Conservation (phyloP, 2,329 filamentous ascomycete genomes). For the Decorospora gaudefroyi region DNA sequence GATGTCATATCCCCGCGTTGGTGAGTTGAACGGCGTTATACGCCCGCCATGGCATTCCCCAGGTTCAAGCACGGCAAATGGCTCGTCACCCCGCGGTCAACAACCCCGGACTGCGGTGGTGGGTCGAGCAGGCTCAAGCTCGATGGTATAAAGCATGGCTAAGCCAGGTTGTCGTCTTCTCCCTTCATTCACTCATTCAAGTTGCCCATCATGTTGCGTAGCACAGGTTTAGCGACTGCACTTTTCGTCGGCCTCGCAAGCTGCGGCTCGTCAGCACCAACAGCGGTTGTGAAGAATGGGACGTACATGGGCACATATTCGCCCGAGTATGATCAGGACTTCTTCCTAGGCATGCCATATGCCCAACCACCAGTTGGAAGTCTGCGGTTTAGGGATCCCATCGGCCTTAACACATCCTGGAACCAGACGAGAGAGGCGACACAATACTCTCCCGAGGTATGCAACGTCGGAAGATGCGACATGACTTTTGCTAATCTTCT, state of each 20-base stretch:
- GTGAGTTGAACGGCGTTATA: no score
- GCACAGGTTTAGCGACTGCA: slow-evolving; percentile 14
- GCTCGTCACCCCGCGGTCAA: slow-evolving; percentile 1
- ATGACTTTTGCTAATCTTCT: slow-evolving; percentile 7
- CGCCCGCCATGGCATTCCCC: no score
- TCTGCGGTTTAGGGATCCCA: slow-evolving; percentile 57
- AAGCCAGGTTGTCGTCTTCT: neutral
- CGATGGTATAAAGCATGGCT: slow-evolving; percentile 13
- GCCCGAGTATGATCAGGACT: slow-evolving; percentile 51
- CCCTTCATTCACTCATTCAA: neutral
- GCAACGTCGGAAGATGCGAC: neutral
- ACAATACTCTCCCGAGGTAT: slow-evolving; percentile 32
- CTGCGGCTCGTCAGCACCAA: slow-evolving; percentile 31
- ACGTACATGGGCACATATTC: slow-evolving; percentile 49
- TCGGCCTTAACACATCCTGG: slow-evolving; percentile 52
- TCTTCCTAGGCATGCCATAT: slow-evolving; percentile 58
- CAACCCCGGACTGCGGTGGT: neutral
- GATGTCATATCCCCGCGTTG: slow-evolving; percentile 16
- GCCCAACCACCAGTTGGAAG: slow-evolving; percentile 44
- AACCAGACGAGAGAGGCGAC: slow-evolving; percentile 47
- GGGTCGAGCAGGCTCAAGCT: neutral
- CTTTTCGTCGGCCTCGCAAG: slow-evolving; percentile 21
- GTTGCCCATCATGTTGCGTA: slow-evolving; percentile 22
- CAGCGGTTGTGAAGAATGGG: slow-evolving; percentile 51
- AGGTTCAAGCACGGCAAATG: slow-evolving; percentile 11